Evolutionary conservation across 768 basidiomycete genomes (phyloP), one percentile per base, ranked within the genome.

Genomic region (Ramaria sp.): DNA sequence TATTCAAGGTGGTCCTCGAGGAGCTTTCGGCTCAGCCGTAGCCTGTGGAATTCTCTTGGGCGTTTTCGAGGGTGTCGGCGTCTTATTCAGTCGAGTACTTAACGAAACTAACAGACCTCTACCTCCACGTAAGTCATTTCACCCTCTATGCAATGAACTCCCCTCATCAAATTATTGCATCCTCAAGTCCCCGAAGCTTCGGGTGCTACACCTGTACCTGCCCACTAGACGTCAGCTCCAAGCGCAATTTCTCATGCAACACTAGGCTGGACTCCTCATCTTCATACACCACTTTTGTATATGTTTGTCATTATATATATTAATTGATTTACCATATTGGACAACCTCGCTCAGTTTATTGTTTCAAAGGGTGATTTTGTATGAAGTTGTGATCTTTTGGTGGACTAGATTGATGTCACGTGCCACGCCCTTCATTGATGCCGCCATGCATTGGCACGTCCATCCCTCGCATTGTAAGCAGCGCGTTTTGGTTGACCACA

Each of bases 31-130:
- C 15, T 93, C 90, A n/a, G 95, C 95, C 17, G 79, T 99, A 47
- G 89, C 90, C 15, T 98, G 96, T 67, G 95, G 94, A 68, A 94
- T 99, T 59, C 76, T 99, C 24, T 80, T 99, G 24, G 94, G 95
- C 63, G 88, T 92, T 12, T 90, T 93, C 66, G 88, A 91, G 71
- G 94, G 94, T 65, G 92, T 97, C 20, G 95, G 95, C 63, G 94
- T 98, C 7, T 76, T 98, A 24, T 75, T 97, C 60, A 86, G 84
- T 49, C 81, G 95, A 59, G 86, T 93, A 62, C 88, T 96, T 70
- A 88, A 86, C 65, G 89, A 90, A 67, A 81, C 80, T 57, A 82
- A 84, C 63, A 77, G 87, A 65, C 90, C 88, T 62, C 73, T 89
- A 70, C 84, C 87, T 59, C 86, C 83, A 68, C 62, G 90, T 92